Base-by-base conservation (phyloP, 805 yeast species). In the Barnettozyma pratensis region DNA sequence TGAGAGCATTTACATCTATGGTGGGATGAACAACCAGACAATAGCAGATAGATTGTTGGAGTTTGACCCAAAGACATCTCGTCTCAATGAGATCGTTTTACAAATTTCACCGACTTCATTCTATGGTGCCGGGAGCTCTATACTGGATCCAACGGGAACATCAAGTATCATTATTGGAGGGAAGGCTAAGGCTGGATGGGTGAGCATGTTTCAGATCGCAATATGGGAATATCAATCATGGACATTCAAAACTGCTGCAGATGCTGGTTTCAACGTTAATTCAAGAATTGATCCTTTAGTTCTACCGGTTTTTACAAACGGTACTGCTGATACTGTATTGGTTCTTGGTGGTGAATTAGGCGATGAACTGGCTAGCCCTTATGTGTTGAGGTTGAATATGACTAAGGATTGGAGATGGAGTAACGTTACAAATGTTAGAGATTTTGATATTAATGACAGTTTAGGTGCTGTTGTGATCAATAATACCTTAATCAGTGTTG, bases 151-250 rank as follows among this genome's bases (percentile, higher is more conserved):
- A 1, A 62, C 70, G 31, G 72, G 78, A 8, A 72, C 67, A 46
- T 67, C 76, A 4, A 77, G 72, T 52, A 62, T 82, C 35, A 61
- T 87, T 3, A 67, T 87, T 39, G 95, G 94, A 0, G 95, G 96
- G 3, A 71, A 70, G 46, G 75, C 87, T 3, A 56, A 62, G 6
- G 57, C 66, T 3, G 89, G 89, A 0, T 85, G 91, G 89, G 76
- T 85, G 35, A 76, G 79, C 52, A 77, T 86, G 82, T 74, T 75
- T 55, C 94, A 86, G 63, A 66, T 85, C 19, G 92, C 94, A 0
- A 64, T 83, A 2, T 85, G 90, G 87, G 81, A 81, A 55, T 80
- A 79, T 51, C 70, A 72, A 43, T 67, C 86, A 7, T 87, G 95
- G 95, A 75, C 86, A 4, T 85, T 80, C 60, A 66, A 68, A 49